These are phyloP conservation scores for Eudorina sp. DNA, from an alignment of 139 green algal species.

Conservation along the genomic window DNA sequence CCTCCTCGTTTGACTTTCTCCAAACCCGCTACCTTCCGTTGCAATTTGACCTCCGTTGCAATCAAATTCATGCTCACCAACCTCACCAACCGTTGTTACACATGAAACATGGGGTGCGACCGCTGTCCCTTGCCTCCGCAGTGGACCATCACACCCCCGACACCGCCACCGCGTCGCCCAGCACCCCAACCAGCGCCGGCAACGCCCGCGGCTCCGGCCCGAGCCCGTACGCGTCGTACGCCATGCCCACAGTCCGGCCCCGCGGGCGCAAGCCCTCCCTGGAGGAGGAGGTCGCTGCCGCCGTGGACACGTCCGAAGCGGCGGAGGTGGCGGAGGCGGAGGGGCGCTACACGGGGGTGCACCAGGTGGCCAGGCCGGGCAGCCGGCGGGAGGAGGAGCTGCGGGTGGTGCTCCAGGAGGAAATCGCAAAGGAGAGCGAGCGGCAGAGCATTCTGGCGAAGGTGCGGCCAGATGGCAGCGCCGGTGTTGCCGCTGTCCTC, in stretches of 20 bases:
- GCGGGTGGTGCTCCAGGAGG: slow-evolving; percentile 57
- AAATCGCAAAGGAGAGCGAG: slow-evolving; percentile 61
- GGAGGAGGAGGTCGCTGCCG: slow-evolving; percentile 46
- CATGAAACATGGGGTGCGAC: no score
- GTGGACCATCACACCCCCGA: no score
- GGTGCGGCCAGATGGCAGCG: no score
- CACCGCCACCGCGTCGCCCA: background rate
- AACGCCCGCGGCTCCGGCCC: background rate
- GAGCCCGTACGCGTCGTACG: slow-evolving; percentile 9
- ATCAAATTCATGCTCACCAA: no score
- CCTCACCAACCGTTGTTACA: no score
- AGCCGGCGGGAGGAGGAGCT: slow-evolving; percentile 61
- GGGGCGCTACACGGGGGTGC: slow-evolving; percentile 28
- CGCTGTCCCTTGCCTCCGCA: no score
- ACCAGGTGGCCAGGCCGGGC: slow-evolving; percentile 32
- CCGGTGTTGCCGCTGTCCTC: no score
- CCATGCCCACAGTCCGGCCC: background rate
- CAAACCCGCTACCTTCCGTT: no score
- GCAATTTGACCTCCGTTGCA: no score
- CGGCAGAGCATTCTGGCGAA: slow-evolving; percentile 41
- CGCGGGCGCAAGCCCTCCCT: slow-evolving; percentile 40
- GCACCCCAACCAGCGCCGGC: background rate
- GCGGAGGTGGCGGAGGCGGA: slow-evolving; percentile 4
- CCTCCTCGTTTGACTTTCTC: no score
- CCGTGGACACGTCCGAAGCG: background rate